Evolutionary conservation across 352 stramenopile species (phyloP), one percentile per base, ranked within the genome.

Genomic region (Pythium sp.): DNA sequence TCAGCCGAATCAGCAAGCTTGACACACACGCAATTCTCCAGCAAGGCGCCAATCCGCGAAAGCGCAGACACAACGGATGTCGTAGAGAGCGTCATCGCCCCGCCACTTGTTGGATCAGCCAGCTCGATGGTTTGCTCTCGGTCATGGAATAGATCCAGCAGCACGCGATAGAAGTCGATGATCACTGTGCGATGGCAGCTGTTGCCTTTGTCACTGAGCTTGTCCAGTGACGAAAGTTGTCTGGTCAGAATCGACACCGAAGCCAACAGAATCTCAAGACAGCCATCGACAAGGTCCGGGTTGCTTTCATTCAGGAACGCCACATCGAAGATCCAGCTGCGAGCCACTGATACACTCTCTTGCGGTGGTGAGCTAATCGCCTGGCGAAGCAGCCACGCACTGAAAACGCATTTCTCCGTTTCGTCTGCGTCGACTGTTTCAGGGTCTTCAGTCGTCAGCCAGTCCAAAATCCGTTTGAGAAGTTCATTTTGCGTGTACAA

Each of bases 241-340:
- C 38, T 59, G 12, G 68, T 47, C 38, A 84, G 41, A 15, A 78
- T 58, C 9, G 28, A 49, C 2, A 82, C 36, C 56, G 69, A 62
- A 51, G 59, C 65, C 38, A 58, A 74, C 20, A 78, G 67, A 28
- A 81, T 38, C 3, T 61, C 67, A 15, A 78, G 79, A 30, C 75
- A 85, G 36, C 51, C 70, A 22, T 78, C 56, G 3, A 68, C 66
- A 0, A 86, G 68, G 2, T 70, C 38, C 3, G 67, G 26, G 14
- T 65, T 74, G 36, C 70, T 72, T 8, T 79, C 64, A 28, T 65
- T 82, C 24, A 92, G 70, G 20, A 88, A 79, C 5, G 87, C 24
- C 4, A 83, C 30, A 56, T 92, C 83, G 59, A 93, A 91, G 0
- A 93, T 46, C 83, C 83, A 91, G 1, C 72, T 84, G 12, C 85